phyloP scores from a whole-genome alignment of 2,329 filamentous ascomycete genomes.

The Talaromyces verruculosus region DNA sequence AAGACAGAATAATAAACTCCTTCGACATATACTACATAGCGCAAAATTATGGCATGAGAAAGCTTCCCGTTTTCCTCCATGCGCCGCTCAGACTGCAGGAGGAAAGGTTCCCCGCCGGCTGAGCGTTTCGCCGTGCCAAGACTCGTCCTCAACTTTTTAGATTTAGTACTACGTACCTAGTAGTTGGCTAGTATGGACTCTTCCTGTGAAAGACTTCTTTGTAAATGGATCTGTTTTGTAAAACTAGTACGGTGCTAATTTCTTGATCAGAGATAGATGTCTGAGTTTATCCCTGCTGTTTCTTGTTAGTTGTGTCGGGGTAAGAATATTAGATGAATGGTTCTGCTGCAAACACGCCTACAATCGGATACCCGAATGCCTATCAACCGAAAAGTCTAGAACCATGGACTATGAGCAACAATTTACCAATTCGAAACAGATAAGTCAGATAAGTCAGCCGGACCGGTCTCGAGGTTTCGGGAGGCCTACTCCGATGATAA shows the following conservation, averaged over 20 bases:
- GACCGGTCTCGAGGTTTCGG: not conserved
- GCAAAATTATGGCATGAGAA: not conserved
- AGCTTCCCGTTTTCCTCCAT: not conserved
- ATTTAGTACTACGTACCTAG: too few relatives aligned
- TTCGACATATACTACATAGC: not conserved
- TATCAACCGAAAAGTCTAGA: too few relatives aligned
- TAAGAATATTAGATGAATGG: not conserved
- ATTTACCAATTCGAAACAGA: too few relatives aligned
- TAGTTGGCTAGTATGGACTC: not conserved
- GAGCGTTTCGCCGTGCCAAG: constrained; percentile 16
- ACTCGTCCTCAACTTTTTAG: not conserved
- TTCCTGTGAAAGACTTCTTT: not conserved
- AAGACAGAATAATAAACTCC: not conserved
- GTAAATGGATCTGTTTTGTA: not conserved
- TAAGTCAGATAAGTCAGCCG: not conserved
- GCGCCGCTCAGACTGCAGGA: not conserved
- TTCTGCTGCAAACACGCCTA: not conserved
- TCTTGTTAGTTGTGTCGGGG: not conserved
- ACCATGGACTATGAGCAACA: too few relatives aligned
- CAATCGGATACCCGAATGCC: not conserved
- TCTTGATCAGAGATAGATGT: not conserved
- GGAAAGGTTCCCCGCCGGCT: constrained; percentile 6
- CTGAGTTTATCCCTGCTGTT: not conserved
- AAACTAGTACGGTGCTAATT: not conserved
- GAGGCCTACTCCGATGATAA: not conserved